Conservation (phyloP, 208 protist species). For the Leishmania martiniquensis region DNA sequence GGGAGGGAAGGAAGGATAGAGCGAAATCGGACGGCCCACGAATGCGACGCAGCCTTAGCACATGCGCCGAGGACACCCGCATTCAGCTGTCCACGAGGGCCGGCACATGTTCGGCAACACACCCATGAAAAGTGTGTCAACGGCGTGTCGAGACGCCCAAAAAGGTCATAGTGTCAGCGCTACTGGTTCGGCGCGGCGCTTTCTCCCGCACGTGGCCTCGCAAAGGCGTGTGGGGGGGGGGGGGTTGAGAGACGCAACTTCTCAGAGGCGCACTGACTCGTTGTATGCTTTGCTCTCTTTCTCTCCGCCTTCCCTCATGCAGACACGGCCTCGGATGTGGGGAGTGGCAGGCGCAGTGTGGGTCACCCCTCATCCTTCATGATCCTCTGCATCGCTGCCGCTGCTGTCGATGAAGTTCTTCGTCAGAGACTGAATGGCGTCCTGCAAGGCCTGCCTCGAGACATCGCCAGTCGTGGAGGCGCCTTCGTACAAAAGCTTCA, state of each 20-base stretch:
- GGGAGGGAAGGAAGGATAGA: not conserved
- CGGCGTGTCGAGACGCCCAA: not conserved
- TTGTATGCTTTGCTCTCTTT: not conserved
- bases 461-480: conserved; percentile 41
- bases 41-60: not conserved
- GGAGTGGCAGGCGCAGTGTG: not conserved
- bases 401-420: conserved; percentile 32
- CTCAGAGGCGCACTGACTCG: not conserved
- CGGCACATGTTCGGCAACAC: not conserved
- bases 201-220: not conserved
- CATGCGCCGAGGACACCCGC: not conserved
- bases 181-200: not conserved
- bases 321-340: not conserved
- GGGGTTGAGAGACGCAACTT: not conserved
- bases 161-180: not conserved
- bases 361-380: conserved; percentile 9
- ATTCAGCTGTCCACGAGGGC: not conserved
- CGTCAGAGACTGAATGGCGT: conserved; percentile 41
- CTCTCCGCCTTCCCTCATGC: not conserved
- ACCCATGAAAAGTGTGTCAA: not conserved
- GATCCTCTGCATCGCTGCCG: not conserved
- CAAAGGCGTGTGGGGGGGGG: not conserved
- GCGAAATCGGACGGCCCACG: not conserved
- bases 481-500: conserved; percentile 58
- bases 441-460: conserved; percentile 40